These are phyloP conservation scores for Colletotrichum plurivorum DNA, from an alignment of 2,329 filamentous ascomycete species.

Conservation along the genomic window DNA sequence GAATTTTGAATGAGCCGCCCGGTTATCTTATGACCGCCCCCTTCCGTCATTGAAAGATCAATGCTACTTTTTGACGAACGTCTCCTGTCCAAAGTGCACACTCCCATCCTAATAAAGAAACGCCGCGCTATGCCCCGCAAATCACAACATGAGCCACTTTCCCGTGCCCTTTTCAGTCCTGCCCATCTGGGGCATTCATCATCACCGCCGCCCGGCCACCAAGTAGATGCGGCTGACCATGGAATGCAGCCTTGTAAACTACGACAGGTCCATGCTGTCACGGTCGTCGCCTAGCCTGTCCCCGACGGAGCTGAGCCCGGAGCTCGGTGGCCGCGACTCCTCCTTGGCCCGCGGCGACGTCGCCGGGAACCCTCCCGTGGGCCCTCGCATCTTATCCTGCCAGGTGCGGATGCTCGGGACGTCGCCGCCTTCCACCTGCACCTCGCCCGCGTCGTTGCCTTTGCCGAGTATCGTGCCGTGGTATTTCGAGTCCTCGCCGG, in stretches of 20 bases:
- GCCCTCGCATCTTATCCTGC: slow-evolving; percentile 59
- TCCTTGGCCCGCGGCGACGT: slow-evolving; percentile 39
- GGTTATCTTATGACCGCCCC: slow-evolving; percentile 1
- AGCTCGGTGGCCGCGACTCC: slow-evolving; percentile 64
- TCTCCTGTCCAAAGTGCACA: slow-evolving; percentile 9
- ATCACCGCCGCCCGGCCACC: neutral
- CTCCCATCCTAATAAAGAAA: slow-evolving; percentile 3
- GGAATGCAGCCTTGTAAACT: slow-evolving; percentile 30
- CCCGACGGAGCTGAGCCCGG: slow-evolving; percentile 70
- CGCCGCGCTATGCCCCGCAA: slow-evolving; percentile 42
- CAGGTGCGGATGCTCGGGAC: slow-evolving; percentile 78
- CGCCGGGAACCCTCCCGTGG: slow-evolving; percentile 39
- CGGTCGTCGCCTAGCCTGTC: slow-evolving; percentile 60
- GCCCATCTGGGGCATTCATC: neutral
- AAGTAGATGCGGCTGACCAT: too few relatives aligned
- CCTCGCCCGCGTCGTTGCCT: slow-evolving; percentile 73
- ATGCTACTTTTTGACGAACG: slow-evolving; percentile 5
- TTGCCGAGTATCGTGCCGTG: slow-evolving; percentile 87
- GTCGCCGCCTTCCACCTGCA: slow-evolving; percentile 85
- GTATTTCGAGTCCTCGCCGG: slow-evolving; percentile 88
- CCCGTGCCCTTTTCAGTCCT: neutral
- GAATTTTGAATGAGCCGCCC: too few relatives aligned
- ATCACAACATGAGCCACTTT: slow-evolving; percentile 17
- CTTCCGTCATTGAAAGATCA: neutral
- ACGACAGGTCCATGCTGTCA: slow-evolving; percentile 63